Conservation (phyloP, 2,329 filamentous ascomycete species). For the Lecanicillium sp. region DNA sequence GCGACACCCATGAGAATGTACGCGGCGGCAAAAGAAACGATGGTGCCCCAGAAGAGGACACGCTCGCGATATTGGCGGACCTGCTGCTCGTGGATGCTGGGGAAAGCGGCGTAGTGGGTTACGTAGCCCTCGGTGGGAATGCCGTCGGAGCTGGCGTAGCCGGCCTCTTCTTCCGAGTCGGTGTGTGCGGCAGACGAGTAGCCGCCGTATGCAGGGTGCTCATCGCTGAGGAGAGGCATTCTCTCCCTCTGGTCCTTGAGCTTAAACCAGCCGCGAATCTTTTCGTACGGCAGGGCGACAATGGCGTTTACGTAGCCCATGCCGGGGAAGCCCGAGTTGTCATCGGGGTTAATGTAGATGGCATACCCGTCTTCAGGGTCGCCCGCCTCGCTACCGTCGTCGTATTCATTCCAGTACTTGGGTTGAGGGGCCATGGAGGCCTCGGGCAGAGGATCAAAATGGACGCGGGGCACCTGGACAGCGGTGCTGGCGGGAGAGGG, state of each 20-base stretch:
- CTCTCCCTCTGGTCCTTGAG: slow-evolving; percentile 23
- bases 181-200: slow-evolving; percentile 27
- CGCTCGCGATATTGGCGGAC: slow-evolving; percentile 46
- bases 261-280: slow-evolving; percentile 45
- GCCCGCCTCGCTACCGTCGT: slow-evolving; percentile 65
- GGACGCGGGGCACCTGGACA: slow-evolving; percentile 18
- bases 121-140: slow-evolving; percentile 46
- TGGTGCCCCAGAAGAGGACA: slow-evolving; percentile 48
- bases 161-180: slow-evolving; percentile 41
- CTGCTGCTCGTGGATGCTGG: slow-evolving; percentile 46
- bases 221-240: slow-evolving; percentile 23
- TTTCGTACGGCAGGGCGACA: slow-evolving; percentile 43
- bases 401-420: slow-evolving; percentile 82
- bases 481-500: slow-evolving; percentile 16
- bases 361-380: slow-evolving; percentile 58
- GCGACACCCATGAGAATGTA: slow-evolving; percentile 60
- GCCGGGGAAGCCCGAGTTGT: slow-evolving; percentile 54
- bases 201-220: slow-evolving; percentile 23
- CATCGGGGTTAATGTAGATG: slow-evolving; percentile 69
- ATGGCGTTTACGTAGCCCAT: slow-evolving; percentile 53
- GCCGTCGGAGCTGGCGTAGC: slow-evolving; percentile 49
- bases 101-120: slow-evolving; percentile 47
- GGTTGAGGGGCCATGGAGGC: slow-evolving; percentile 25
- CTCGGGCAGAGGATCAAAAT: slow-evolving; percentile 28
- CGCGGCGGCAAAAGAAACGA: slow-evolving; percentile 51